Base-by-base conservation (phyloP, 345 rosid species). In the Bretschneidera sinensis region DNA sequence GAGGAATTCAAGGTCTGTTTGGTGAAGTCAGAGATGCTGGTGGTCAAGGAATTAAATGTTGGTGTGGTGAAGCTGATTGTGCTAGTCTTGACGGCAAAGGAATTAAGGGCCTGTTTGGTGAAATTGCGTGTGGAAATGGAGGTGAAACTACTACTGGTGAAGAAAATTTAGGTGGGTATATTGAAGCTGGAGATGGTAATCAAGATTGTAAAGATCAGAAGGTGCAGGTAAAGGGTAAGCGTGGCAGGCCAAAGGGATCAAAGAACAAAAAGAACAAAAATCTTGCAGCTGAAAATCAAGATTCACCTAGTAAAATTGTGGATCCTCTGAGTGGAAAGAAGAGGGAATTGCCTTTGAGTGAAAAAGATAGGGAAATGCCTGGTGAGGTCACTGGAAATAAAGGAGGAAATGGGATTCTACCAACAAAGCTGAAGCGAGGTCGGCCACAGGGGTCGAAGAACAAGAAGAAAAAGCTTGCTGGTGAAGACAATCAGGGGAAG, bases 171-270 rank as follows among this genome's bases (percentile, higher is more conserved):
- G 45, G 45, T 1, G 6, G 45, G 10, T 39, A 13, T 39, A 39
- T 11, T 39, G 45, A 39, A 39, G 1, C 4, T 17, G 24, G 22
- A 50, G 34, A 54, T 24, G 19, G 13, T 16, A 31, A 52, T 43
- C 61, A 25, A 25, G 45, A 21, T 31, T n/a, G n/a, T n/a, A n/a
- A n/a, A n/a, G n/a, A n/a, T n/a, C n/a, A n/a, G n/a, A n/a, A n/a
- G n/a, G 20, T 33, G 50, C 50, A 47, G 24, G 48, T 34, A 0
- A 35, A 33, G 54, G 8, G 43, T 20, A 60, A 56, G 57, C 66
- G 11, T 20, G 71, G 66, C 13, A 43, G 65, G 54, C 74, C 66
- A 17, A 59, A 48, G 43, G 71, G 67, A 18, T 61, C 55, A 21
- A 71, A 54, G 54, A 62, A 54, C 18, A 72, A 56, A 43, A 47